Percentiles rank a stretch among this genome's conserved stretches.
phyloP scores from a whole-genome alignment of 768 basidiomycete species.

The Lentinula detonsa region DNA sequence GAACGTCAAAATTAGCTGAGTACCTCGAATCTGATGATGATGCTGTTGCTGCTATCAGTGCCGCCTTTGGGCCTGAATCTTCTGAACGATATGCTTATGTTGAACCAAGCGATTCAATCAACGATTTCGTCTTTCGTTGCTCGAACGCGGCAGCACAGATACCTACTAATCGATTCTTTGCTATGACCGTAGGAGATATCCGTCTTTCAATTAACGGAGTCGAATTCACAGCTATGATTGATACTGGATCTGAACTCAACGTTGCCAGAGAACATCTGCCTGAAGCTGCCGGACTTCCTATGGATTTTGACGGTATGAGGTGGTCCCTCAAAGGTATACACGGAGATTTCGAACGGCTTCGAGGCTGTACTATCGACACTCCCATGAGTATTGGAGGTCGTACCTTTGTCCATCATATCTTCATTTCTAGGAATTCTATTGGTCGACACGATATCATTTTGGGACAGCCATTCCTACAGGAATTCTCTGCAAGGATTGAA shows the following conservation, averaged over 20 bases:
- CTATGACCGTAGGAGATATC: not conserved
- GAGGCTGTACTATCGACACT: conserved; percentile 13
- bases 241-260: conserved; percentile 6
- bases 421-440: conserved; percentile 9
- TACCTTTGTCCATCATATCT: conserved; percentile 21
- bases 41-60: not conserved
- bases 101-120: not conserved
- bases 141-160: not conserved
- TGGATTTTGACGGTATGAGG: conserved; percentile 42
- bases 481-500: conserved; percentile 5
- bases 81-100: not conserved
- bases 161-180: not conserved
- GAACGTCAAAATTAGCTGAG: not conserved
- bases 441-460: conserved; percentile 11
- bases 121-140: not conserved
- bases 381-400: conserved; percentile 12
- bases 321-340: conserved; percentile 19
- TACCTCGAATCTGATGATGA: not conserved
- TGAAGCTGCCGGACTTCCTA: conserved; percentile 21
- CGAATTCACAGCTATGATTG: not conserved
- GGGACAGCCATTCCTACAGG: conserved; percentile 13
- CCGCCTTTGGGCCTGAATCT: not conserved
- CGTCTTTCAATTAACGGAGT: not conserved
- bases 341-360: conserved; percentile 9
- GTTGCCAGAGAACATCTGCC: not conserved